Percentiles rank a stretch among this genome's conserved stretches.
Conservation (phyloP, 495 filamentous ascomycete genomes). For the Penicillium goetzii region DNA sequence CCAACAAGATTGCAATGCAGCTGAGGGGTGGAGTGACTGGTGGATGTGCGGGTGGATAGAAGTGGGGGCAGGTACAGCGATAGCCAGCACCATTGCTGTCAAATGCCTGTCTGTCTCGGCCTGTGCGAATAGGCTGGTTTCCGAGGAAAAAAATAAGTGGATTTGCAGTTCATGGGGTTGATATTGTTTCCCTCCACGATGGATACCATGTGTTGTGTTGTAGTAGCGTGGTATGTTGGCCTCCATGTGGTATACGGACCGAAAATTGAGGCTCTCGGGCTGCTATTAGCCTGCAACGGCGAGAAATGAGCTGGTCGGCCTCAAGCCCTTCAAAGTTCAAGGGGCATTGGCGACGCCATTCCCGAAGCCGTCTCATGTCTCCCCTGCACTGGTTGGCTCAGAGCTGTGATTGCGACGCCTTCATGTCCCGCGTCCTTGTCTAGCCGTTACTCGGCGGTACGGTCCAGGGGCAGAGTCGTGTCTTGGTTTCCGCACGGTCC, state of each 20-base stretch:
- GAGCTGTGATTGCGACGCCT: background rate
- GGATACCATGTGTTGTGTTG: background rate
- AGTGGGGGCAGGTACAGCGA: conserved; percentile 18
- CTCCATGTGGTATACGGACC: background rate
- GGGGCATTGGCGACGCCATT: conserved; percentile 3
- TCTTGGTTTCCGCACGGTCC: conserved; percentile 2
- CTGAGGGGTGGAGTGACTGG: conserved; percentile 16
- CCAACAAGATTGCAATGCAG: conserved; percentile 13
- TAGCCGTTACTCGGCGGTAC: background rate
- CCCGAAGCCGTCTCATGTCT: background rate
- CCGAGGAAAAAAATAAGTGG: conserved; percentile 9
- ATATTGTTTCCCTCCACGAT: background rate
- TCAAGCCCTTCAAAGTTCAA: conserved; percentile 4
- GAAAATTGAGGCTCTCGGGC: conserved; percentile 1
- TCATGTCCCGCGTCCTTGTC: background rate
- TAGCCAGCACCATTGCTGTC: conserved; percentile 5
- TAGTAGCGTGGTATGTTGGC: background rate
- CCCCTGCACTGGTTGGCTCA: background rate
- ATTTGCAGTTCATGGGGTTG: background rate
- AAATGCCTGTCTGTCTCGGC: background rate
- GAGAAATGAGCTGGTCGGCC: background rate
- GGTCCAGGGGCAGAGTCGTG: background rate
- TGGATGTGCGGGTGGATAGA: conserved; percentile 4
- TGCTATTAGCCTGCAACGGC: conserved; percentile 1
- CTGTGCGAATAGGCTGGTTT: conserved; percentile 25